A percentile compares a stretch with the other conserved stretches of the same genome.
Evolutionary conservation across 1,284 basidiomycete species (phyloP).

Genomic region (Trichosporon faecale): DNA sequence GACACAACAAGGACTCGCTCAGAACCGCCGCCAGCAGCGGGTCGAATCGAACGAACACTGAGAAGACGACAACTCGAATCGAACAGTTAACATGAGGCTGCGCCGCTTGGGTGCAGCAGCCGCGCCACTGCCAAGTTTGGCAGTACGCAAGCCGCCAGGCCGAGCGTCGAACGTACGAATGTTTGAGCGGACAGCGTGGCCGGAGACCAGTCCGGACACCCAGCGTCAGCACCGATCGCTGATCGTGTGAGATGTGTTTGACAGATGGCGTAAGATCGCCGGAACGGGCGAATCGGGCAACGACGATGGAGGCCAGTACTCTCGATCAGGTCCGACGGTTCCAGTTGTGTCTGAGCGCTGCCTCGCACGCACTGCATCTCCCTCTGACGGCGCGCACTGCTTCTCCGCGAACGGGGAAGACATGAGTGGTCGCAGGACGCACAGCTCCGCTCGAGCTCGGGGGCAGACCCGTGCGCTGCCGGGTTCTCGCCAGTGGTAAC

Average conservation of each 20-base stretch:
- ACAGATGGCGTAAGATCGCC: neutral
- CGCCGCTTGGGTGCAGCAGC: neutral
- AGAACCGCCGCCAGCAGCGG: neutral
- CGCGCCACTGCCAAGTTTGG: neutral
- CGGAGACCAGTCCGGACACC: neutral
- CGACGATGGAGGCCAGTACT: neutral
- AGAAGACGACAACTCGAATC: neutral
- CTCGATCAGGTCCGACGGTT: neutral
- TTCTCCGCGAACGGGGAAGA: neutral
- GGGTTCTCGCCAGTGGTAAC: neutral
- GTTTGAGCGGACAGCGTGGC: no score
- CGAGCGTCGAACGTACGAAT: neutral
- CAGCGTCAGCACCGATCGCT: neutral
- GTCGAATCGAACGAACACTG: neutral
- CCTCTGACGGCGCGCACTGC: neutral
- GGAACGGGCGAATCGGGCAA: neutral
- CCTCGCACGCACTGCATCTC: neutral
- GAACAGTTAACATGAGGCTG: neutral
- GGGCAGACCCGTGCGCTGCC: neutral
- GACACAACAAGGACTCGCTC: neutral
- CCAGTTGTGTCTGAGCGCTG: neutral
- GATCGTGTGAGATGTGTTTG: neutral
- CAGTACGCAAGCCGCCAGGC: neutral
- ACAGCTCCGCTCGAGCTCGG: constrained; percentile 1
- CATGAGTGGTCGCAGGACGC: neutral